Base-by-base conservation (phyloP, 148 eudicot genomes). In the Vaccinium corymbosum region DNA sequence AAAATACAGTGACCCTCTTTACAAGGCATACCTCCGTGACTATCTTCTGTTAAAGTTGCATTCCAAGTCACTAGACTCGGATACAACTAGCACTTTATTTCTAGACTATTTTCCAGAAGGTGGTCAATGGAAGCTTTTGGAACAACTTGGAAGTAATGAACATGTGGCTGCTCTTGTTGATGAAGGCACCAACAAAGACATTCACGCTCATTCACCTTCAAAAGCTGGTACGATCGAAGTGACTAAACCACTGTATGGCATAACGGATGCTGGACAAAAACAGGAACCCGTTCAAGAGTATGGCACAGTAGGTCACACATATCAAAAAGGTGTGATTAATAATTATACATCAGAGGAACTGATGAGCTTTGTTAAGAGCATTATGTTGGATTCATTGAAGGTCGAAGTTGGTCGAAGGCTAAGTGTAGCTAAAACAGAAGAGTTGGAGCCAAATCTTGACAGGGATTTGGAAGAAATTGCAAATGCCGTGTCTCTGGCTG, bases 31-130 rank as follows among this genome's bases (percentile, higher is more conserved):
- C 84, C 86, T 92, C 46, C 90, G 81, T 56, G 86, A 85, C 56
- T 91, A 88, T 84, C 90, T 91, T 66, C 85, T 84, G 49, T 85
- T 91, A 57, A 86, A 89, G 89, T 82, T 91, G 85, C 81, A 83
- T 78, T 82, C 85, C 62, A 87, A 89, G 84, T 80, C 86, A 81
- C 82, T 81, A 42, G 89, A 89, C 52, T 74, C 84, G 77, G 93
- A 89, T 88, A 70, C 90, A 73, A 87, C 90, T 19, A 59, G 88
- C 74, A 78, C 91, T 84, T 81, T 91, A 35, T 91, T 87, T 86
- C 91, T 94, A 82, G 90, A 93, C 90, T 90, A 94, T 85, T 85
- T 89, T 81, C 95, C 95, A 64, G 98, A 92, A 86, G 94, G 91
- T 82, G 94, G 92, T 71, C 90, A 89, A 32, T 94, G 92, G 95